Evolutionary conservation across 139 green algal genomes (phyloP), one percentile per base, ranked within the genome.

Genomic region (Chlorella sp.): DNA sequence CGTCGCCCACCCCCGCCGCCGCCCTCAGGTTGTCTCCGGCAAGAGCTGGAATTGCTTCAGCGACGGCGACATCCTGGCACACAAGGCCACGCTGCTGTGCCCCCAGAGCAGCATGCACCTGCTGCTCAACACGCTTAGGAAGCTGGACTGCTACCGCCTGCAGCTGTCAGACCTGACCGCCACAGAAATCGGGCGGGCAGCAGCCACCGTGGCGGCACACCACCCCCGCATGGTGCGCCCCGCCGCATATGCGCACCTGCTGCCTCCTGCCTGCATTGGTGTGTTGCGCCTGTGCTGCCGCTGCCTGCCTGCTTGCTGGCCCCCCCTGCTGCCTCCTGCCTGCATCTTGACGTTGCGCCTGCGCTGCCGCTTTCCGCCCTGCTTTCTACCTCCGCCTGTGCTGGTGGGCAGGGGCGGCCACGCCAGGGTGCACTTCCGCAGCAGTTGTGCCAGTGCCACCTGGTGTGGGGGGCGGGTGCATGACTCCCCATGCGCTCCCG

Each of bases 131-230:
- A 53, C 53, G 85, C 85, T 89, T 71, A 73, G 85, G 42, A 89
- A 89, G 71, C 71, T 89, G 48, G 85, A 89, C 71, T 89, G 85
- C 73, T 89, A 89, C 73, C 69, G 71, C 71, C 85, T 89, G 85
- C 71, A 89, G 85, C 85, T 89, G 12, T 57, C 37, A 9, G 85
- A 89, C 85, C 32, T 89, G 19, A 83, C n/a, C n/a, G 26, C 42
- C 85, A 83, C 85, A 71, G 71, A 83, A 12, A 89, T 89, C 3
- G 85, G 85, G 48, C 71, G 34, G 15, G 71, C 85, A 4, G 85
- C 57, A 0, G 71, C 73, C 28, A 89, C 85, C 5, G n/a, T 89
- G 34, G 73, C 85, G 85, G 71, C 9, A 3, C n/a, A 80, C 85
- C 85, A 83, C 73, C 71, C 84, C 0, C 84, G 68, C 39, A 26